Conservation (phyloP, 2,329 filamentous ascomycete species). For the Penicillium sp. region DNA sequence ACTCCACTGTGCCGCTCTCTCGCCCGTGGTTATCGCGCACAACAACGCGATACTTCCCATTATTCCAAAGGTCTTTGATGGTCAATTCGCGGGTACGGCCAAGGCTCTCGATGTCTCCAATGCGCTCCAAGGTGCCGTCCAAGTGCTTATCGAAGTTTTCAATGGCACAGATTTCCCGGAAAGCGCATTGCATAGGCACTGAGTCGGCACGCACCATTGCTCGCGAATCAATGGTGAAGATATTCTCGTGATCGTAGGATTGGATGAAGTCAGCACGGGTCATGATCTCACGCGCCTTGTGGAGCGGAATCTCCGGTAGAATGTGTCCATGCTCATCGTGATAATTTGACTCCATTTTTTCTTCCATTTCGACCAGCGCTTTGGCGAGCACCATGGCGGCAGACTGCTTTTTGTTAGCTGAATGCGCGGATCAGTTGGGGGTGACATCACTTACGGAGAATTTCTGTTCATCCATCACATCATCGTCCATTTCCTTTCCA, state of each 20-base stretch:
- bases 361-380: slow-evolving; percentile 82
- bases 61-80: slow-evolving; percentile 87
- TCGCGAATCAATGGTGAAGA: slow-evolving; percentile 88
- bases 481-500: slow-evolving; percentile 81
- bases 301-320: slow-evolving; percentile 77
- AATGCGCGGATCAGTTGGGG: too few relatives aligned
- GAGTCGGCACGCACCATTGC: slow-evolving; percentile 89
- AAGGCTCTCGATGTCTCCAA: slow-evolving; percentile 88
- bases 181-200: slow-evolving; percentile 94
- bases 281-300: slow-evolving; percentile 88
- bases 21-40: slow-evolving; percentile 50
- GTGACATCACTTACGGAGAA: slow-evolving; percentile 68
- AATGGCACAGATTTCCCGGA: slow-evolving; percentile 76
- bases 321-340: slow-evolving; percentile 69
- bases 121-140: slow-evolving; percentile 79
- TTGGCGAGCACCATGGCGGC: slow-evolving; percentile 92
- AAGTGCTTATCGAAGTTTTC: slow-evolving; percentile 81
- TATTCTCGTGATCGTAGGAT: slow-evolving; percentile 86
- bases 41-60: slow-evolving; percentile 73
- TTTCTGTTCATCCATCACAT: slow-evolving; percentile 98
- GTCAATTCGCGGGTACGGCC: slow-evolving; percentile 93
- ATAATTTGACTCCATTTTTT: slow-evolving; percentile 63
- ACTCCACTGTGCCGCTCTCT: slow-evolving; percentile 50
- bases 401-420: slow-evolving; percentile 53
- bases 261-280: slow-evolving; percentile 94